A percentile compares a stretch with the other conserved stretches of the same genome.
Conservation (phyloP, 129 eudicot genomes). For the Rutidosis leptorrhynchoides region DNA sequence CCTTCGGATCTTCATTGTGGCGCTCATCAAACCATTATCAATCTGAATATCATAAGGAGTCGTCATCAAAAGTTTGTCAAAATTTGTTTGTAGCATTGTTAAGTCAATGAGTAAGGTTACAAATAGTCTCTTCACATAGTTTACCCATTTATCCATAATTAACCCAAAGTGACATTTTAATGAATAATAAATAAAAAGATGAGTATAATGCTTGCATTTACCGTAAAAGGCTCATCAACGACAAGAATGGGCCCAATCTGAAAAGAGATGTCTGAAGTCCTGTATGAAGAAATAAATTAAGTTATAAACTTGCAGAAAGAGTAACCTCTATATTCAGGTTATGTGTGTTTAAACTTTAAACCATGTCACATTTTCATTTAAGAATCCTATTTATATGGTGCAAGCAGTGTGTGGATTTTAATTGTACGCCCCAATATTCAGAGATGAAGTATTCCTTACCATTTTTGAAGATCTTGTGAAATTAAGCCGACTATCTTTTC, state of each 20-base stretch:
- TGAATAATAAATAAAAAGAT: background rate
- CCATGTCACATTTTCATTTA: background rate
- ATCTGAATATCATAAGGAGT: conserved; percentile 51
- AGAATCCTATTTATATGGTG: background rate
- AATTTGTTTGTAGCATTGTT: background rate
- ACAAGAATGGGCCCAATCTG: conserved; percentile 89
- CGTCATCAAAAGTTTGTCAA: conserved; percentile 2
- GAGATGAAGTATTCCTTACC: conserved; percentile 42
- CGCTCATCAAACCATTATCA: conserved; percentile 90
- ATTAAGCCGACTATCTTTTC: conserved; percentile 47
- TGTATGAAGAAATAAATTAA: conserved; percentile 26
- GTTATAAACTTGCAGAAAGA: conserved; percentile 29
- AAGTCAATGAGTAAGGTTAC: background rate
- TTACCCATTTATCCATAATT: background rate
- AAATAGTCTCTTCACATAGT: background rate
- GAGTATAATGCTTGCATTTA: conserved; percentile 22
- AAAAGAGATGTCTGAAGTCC: conserved; percentile 89
- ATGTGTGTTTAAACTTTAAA: conserved; percentile 16
- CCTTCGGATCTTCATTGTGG: conserved; percentile 87
- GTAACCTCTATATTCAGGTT: conserved; percentile 30
- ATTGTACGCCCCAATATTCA: background rate
- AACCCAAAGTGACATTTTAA: background rate
- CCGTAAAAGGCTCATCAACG: conserved; percentile 91
- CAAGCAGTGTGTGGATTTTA: background rate
- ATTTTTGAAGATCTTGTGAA: conserved; percentile 64